A percentile compares a stretch with the other conserved stretches of the same genome.
These are phyloP conservation scores for Colletotrichum sp. DNA, from an alignment of 2,329 filamentous ascomycete species.

Conservation along the genomic window DNA sequence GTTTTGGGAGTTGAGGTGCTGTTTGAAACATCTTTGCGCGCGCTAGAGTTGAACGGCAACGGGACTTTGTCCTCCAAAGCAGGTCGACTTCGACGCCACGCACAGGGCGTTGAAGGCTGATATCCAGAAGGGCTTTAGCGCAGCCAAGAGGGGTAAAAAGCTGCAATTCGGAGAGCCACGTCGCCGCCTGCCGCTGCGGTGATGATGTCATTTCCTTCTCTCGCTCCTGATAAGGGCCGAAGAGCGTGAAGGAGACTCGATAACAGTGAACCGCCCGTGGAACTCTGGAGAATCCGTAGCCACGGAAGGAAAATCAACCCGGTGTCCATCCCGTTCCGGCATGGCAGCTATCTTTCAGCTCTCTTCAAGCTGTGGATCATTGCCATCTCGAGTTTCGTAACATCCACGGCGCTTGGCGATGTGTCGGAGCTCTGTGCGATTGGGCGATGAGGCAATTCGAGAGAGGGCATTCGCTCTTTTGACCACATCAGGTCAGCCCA, in stretches of 20 bases:
- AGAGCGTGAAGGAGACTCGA: neutral
- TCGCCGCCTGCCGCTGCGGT: neutral
- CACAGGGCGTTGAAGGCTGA: conserved; percentile 2
- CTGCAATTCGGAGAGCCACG: neutral
- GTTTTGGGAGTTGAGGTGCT: neutral
- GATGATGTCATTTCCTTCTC: conserved; percentile 11
- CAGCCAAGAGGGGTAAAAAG: neutral
- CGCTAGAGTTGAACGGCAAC: neutral
- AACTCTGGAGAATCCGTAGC: neutral
- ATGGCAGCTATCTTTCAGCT: neutral
- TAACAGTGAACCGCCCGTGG: neutral
- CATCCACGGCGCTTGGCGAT: neutral
- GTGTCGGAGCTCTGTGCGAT: neutral
- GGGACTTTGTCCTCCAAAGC: neutral
- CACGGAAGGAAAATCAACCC: neutral
- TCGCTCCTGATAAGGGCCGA: neutral
- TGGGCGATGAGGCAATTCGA: neutral
- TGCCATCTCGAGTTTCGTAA: neutral
- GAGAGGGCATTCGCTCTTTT: neutral
- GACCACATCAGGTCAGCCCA: neutral
- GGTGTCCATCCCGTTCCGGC: neutral
- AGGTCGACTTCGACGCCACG: neutral
- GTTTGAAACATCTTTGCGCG: conserved; percentile 11
- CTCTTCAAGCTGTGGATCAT: neutral
- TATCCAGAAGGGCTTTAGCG: conserved; percentile 1